A percentile compares a stretch with the other conserved stretches of the same genome.
These are phyloP conservation scores for Rhizopogon salebrosus DNA, from an alignment of 768 basidiomycete species.

Conservation along the genomic window DNA sequence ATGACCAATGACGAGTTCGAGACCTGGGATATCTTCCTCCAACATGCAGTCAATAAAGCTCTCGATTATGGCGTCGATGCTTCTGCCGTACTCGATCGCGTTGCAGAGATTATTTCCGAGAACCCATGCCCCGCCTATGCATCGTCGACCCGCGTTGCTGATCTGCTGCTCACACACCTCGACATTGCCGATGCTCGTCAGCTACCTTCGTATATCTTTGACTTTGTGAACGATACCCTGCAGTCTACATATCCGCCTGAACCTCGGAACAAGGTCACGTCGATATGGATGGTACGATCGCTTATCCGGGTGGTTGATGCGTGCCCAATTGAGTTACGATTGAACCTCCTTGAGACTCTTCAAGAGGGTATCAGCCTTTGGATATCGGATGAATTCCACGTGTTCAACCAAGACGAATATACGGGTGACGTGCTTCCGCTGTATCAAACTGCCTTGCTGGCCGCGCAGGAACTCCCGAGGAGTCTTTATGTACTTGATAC, in stretches of 20 bases:
- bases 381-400: conserved; percentile 54
- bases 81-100: conserved; percentile 46
- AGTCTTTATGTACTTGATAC: conserved; percentile 36
- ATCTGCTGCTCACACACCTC: conserved; percentile 53
- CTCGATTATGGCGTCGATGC: conserved; percentile 58
- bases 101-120: conserved; percentile 43
- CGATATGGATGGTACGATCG: conserved; percentile 59
- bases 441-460: conserved; percentile 55
- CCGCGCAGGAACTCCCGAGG: conserved; percentile 43
- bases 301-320: conserved; percentile 48
- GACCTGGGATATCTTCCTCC: conserved; percentile 57
- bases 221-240: conserved; percentile 58
- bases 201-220: conserved; percentile 49
- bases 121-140: conserved; percentile 34
- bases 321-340: conserved; percentile 45
- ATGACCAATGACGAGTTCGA: conserved; percentile 48
- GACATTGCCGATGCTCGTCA: conserved; percentile 46
- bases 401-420: conserved; percentile 51
- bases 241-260: conserved; percentile 63
- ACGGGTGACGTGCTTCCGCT: conserved; percentile 55
- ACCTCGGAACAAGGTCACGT: conserved; percentile 44
- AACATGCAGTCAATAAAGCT: conserved; percentile 46
- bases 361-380: conserved; percentile 56
- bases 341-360: conserved; percentile 40
- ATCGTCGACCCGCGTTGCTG: conserved; percentile 51